These are phyloP conservation scores for Capniomyces stellatus DNA, from an alignment of 371 early-diverging fungal genomes.

Conservation along the genomic window DNA sequence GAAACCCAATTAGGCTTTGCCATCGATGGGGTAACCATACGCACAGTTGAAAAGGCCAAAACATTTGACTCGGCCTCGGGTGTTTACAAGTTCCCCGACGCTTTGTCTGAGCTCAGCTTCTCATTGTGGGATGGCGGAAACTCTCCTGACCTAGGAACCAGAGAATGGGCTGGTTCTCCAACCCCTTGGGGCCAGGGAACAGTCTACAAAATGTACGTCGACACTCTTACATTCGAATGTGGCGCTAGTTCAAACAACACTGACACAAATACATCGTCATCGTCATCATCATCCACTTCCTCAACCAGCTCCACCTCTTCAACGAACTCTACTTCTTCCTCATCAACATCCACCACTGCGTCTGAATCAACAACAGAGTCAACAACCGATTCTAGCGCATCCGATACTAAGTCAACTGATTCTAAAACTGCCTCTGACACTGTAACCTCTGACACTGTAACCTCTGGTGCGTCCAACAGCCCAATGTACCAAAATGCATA, in stretches of 20 bases:
- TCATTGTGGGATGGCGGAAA: slow-evolving; percentile 56
- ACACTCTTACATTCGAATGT: neutral
- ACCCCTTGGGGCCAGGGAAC: neutral
- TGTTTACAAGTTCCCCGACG: slow-evolving; percentile 30
- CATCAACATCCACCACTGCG: no score
- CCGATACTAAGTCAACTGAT: no score
- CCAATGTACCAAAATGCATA: no score
- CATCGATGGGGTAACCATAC: slow-evolving; percentile 28
- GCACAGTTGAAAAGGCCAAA: slow-evolving; percentile 23
- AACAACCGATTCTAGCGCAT: no score
- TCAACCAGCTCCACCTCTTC: neutral
- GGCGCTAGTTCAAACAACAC: neutral
- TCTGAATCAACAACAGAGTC: no score
- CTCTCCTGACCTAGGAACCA: slow-evolving; percentile 29
- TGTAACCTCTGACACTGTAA: no score
- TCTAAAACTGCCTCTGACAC: no score
- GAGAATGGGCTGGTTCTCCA: slow-evolving; percentile 39
- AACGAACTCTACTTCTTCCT: no score
- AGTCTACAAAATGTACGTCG: neutral
- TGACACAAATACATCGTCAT: neutral
- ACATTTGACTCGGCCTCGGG: slow-evolving; percentile 13
- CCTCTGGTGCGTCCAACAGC: no score
- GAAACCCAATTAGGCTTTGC: slow-evolving; percentile 33
- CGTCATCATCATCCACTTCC: neutral
- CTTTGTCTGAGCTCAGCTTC: slow-evolving; percentile 34